Percentiles rank a stretch among this genome's conserved stretches.
Evolutionary conservation across 1,139 yeast genomes (phyloP).

Genomic region (Yamadazyma buinensis): DNA sequence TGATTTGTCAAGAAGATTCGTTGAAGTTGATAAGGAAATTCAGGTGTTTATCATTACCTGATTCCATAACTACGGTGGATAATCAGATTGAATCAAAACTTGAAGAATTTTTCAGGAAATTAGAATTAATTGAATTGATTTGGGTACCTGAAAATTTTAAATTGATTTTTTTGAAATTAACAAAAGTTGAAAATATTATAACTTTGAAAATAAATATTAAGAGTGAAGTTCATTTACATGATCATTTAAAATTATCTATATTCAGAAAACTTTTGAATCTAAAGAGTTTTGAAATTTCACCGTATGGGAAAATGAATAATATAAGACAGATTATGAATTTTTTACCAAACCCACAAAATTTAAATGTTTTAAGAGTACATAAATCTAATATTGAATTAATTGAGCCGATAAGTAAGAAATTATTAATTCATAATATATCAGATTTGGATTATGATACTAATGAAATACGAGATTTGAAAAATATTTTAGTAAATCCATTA

Average conservation of each 20-base stretch:
- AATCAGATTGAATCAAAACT: constrained; percentile 18
- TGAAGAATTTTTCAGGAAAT: constrained; percentile 17
- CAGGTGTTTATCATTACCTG: constrained; percentile 30
- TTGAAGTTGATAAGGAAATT: constrained; percentile 13
- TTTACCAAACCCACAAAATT: constrained; percentile 11
- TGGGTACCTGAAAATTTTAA: constrained; percentile 35
- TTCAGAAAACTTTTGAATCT: constrained; percentile 21
- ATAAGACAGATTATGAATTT: constrained; percentile 14
- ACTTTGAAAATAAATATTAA: constrained; percentile 25
- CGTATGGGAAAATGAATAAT: constrained; percentile 21
- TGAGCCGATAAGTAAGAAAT: constrained; percentile 13
- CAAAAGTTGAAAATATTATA: constrained; percentile 15
- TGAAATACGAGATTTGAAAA: constrained; percentile 6
- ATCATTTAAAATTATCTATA: constrained; percentile 10
- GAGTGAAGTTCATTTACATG: constrained; percentile 18
- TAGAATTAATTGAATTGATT: constrained; percentile 21
- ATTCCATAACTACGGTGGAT: constrained; percentile 29
- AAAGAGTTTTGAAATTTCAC: constrained; percentile 24
- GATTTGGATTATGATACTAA: constrained; percentile 6
- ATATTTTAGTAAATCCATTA: constrained; percentile 7
- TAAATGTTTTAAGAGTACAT: constrained; percentile 19
- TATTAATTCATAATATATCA: constrained; percentile 1
- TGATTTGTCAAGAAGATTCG: constrained; percentile 14
- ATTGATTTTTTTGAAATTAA: constrained; percentile 20
- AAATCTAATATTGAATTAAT: constrained; percentile 17